Evolutionary conservation across 2,329 filamentous ascomycete genomes (phyloP).

Genomic region (Fusarium bulbicola): DNA sequence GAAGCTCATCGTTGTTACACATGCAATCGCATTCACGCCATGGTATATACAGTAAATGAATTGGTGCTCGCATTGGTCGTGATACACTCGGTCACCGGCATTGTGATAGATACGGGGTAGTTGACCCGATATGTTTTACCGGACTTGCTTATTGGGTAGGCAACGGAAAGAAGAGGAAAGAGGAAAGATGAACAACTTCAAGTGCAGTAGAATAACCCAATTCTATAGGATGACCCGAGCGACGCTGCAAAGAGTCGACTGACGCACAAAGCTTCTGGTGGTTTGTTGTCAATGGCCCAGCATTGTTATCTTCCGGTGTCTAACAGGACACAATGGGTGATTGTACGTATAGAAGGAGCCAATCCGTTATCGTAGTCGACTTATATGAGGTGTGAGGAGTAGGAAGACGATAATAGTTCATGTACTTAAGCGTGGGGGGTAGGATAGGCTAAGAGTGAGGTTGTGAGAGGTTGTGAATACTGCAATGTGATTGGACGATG

Average conservation of each 20-base stretch:
- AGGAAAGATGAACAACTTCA: not conserved
- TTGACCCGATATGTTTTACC: not conserved
- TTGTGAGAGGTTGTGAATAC: constrained; percentile 33
- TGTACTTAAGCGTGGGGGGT: not conserved
- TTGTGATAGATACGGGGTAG: not conserved
- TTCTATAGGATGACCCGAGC: not conserved
- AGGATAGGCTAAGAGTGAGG: constrained; percentile 29
- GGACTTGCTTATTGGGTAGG: not conserved
- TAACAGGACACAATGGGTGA: not conserved
- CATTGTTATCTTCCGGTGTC: not conserved
- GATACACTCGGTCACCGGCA: not conserved
- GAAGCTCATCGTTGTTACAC: not conserved
- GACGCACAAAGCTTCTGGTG: not conserved
- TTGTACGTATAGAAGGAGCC: not conserved
- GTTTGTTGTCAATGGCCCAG: not conserved
- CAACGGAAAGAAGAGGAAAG: not conserved
- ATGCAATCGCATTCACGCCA: not conserved
- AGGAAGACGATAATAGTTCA: not conserved
- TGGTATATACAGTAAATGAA: not conserved
- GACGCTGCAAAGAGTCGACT: not conserved
- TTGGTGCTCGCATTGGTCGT: not conserved
- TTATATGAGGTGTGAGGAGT: not conserved
- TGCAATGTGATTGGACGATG: constrained; percentile 32
- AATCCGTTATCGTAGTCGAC: not conserved
- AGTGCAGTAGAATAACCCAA: not conserved